Conservation (phyloP, 495 filamentous ascomycete species). For the Penicillium steckii region DNA sequence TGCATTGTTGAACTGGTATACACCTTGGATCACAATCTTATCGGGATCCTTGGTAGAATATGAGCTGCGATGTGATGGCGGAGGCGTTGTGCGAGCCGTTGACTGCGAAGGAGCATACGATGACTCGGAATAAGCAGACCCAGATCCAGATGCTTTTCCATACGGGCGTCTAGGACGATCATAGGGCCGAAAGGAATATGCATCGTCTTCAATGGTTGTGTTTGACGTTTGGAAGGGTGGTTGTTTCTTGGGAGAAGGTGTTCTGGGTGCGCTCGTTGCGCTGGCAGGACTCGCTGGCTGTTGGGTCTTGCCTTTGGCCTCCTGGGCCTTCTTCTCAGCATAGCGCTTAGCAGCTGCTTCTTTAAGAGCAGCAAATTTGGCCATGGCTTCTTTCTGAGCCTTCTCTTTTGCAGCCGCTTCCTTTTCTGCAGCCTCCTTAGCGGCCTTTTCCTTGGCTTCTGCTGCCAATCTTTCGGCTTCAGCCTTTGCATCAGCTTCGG, state of each 20-base stretch:
- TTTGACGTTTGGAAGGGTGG: slow-evolving; percentile 60
- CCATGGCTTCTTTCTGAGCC: slow-evolving; percentile 48
- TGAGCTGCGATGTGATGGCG: slow-evolving; percentile 68
- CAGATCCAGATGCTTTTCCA: slow-evolving; percentile 46
- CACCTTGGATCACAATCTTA: slow-evolving; percentile 91
- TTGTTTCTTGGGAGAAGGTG: slow-evolving; percentile 49
- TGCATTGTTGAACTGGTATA: slow-evolving; percentile 84
- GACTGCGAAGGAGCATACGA: slow-evolving; percentile 80
- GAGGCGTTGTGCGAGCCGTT: slow-evolving; percentile 82
- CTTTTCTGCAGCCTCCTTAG: slow-evolving; percentile 44
- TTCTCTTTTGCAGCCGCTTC: slow-evolving; percentile 44
- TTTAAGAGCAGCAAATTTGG: slow-evolving; percentile 45
- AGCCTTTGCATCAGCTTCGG: slow-evolving; percentile 31
- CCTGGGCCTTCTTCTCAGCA: slow-evolving; percentile 46
- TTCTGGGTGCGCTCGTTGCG: slow-evolving; percentile 35
- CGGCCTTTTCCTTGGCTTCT: slow-evolving; percentile 32
- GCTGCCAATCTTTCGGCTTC: slow-evolving; percentile 19
- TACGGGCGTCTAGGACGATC: slow-evolving; percentile 64
- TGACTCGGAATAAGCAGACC: slow-evolving; percentile 73
- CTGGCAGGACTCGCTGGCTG: slow-evolving; percentile 26
- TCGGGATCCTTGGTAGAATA: slow-evolving; percentile 88
- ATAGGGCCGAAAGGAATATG: slow-evolving; percentile 80
- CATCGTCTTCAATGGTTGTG: slow-evolving; percentile 65
- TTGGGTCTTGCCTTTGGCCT: slow-evolving; percentile 33
- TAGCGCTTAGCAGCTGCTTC: slow-evolving; percentile 46